A percentile compares a stretch with the other conserved stretches of the same genome.
phyloP scores from a whole-genome alignment of 305 asterid genomes.

The Rubia peregrina region DNA sequence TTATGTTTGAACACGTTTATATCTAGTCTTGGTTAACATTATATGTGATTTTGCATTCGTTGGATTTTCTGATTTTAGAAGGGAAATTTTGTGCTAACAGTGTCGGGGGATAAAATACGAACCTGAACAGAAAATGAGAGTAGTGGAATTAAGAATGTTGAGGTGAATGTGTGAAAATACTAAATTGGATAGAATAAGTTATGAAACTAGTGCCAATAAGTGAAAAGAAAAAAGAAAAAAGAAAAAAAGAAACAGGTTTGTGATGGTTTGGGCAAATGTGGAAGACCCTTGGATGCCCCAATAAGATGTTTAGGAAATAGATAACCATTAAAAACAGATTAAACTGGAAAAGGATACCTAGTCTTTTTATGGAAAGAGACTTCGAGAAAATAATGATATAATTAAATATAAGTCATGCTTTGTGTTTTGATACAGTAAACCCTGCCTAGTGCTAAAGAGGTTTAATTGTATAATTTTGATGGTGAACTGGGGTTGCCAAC shows the following conservation, averaged over 20 bases:
- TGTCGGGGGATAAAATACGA: neutral
- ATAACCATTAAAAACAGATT: neutral
- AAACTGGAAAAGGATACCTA: neutral
- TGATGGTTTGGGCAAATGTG: neutral
- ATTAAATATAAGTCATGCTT: neutral
- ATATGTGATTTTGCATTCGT: neutral
- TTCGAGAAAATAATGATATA: neutral
- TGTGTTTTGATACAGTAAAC: neutral
- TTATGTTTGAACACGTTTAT: conserved; percentile 1
- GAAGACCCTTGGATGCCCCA: neutral
- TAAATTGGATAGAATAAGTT: too few relatives aligned
- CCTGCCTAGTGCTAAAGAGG: neutral
- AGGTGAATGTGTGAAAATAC: too few relatives aligned
- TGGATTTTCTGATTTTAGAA: neutral
- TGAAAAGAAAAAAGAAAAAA: neutral
- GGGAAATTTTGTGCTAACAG: neutral
- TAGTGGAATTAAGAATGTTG: neutral
- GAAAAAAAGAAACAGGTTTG: neutral
- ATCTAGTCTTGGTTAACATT: conserved; percentile 1
- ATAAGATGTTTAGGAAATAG: neutral
- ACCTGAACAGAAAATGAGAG: neutral
- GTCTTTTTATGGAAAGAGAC: neutral
- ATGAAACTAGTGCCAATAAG: neutral
- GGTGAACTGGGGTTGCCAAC: neutral
- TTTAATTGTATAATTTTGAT: neutral